Base-by-base conservation (phyloP, 768 basidiomycete genomes). In the Kondoa subrosea region DNA sequence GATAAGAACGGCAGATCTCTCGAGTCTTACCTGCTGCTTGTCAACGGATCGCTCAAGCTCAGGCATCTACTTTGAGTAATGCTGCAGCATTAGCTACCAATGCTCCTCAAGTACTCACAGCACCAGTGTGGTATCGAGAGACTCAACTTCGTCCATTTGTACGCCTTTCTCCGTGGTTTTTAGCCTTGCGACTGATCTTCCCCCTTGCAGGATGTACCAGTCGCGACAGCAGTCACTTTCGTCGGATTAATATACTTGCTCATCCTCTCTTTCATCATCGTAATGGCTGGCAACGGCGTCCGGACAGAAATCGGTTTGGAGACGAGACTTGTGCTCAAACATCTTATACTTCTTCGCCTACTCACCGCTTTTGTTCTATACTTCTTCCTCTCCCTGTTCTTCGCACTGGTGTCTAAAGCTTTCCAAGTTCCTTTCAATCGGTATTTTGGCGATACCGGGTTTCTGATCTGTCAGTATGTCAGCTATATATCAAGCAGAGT, bases 371-470 rank as follows among this genome's bases (percentile, higher is more conserved):
- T 32, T 25, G 59, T 61, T n/a, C 59, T 61, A 12, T 61, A 61
- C n/a, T 61, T 61, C 31, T 27, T 61, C 59, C 59, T 32, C 59
- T 27, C 26, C 8, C 59, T 61, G 26, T 61, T 61, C 26, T 27
- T 27, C 25, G 59, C 59, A 4, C n/a, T 61, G 26, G 59, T 61
- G 12, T 27, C 26, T 4, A 8, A 8, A 17, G 59, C 59, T 61
- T 61, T 61, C 25, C 59, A 61, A 61, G 59, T 61, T 8, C 59
- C 59, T 61, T 61, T 61, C 31, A 32, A n/a, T 61, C 26, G 59
- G 59, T 8, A 8, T 8, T 61, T 61, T 61, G 59, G 59, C n/a
- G n/a, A n/a, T 61, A 16, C 59, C 16, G 59, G 59, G 4, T 61
- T 61, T 25, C 8, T 61, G 8, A 32, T 61, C 31, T 61, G 26